These are phyloP conservation scores for Xerocomus nothofagi DNA, from an alignment of 1,284 basidiomycete species.

Conservation along the genomic window DNA sequence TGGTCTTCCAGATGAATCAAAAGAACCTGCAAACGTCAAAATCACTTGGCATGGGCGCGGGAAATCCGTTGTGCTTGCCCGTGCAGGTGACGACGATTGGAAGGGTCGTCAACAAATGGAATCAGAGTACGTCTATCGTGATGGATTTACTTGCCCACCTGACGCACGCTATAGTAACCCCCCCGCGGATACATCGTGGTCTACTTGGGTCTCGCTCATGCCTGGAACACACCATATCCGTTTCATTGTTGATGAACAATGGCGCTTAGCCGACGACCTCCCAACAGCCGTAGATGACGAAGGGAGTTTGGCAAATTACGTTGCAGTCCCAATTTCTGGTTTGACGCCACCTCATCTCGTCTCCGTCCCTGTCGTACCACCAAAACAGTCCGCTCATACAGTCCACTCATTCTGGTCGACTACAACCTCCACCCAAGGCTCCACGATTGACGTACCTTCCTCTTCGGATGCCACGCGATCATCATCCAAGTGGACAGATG, in stretches of 20 bases:
- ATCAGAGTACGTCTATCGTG: conserved; percentile 49
- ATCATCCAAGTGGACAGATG: conserved; percentile 66
- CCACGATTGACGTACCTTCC: conserved; percentile 24
- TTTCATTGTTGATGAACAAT: conserved; percentile 93
- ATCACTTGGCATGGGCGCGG: conserved; percentile 67
- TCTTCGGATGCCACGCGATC: conserved; percentile 28
- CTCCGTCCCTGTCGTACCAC: conserved; percentile 39
- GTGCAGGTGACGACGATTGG: conserved; percentile 74
- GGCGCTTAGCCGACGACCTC: conserved; percentile 76
- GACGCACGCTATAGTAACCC: conserved; percentile 26
- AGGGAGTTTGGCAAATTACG: conserved; percentile 94
- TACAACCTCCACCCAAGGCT: conserved; percentile 38
- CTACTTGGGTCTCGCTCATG: conserved; percentile 57
- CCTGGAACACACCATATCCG: conserved; percentile 96
- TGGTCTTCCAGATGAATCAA: conserved; percentile 32
- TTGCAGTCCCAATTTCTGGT: conserved; percentile 51
- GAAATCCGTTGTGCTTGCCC: conserved; percentile 58
- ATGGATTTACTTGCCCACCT: conserved; percentile 15
- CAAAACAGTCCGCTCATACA: conserved; percentile 31
- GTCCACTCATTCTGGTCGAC: conserved; percentile 39
- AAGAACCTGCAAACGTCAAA: conserved; percentile 50
- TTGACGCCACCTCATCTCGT: conserved; percentile 32
- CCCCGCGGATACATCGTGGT: conserved; percentile 41
- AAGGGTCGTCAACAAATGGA: conserved; percentile 63
- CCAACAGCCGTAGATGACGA: conserved; percentile 94